Percentiles rank a stretch among this genome's conserved stretches.
These are phyloP conservation scores for Penicillium verhagenii DNA, from an alignment of 495 filamentous ascomycete species.

Conservation along the genomic window DNA sequence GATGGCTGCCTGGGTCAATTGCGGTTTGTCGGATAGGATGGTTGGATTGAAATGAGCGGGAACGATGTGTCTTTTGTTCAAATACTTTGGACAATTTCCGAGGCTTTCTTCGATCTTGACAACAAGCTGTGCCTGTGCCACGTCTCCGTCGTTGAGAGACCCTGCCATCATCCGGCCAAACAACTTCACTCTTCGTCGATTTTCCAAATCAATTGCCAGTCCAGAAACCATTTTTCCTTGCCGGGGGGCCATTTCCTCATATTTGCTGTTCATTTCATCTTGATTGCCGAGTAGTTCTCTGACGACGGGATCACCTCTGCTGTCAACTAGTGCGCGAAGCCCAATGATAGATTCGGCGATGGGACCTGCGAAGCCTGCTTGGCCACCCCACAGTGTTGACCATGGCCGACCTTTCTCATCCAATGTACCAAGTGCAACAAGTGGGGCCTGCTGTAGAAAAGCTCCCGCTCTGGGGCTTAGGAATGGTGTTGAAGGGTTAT, in stretches of 20 bases:
- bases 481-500: conserved; percentile 62
- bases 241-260: not conserved
- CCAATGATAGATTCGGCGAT: conserved; percentile 58
- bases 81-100: conserved; percentile 80
- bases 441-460: conserved; percentile 55
- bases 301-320: conserved; percentile 62
- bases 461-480: conserved; percentile 50
- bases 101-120: conserved; percentile 67
- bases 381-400: conserved; percentile 73
- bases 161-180: conserved; percentile 62
- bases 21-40: conserved; percentile 46
- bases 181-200: conserved; percentile 64
- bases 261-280: conserved; percentile 26
- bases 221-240: conserved; percentile 52
- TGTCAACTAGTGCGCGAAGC: conserved; percentile 55
- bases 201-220: conserved; percentile 66
- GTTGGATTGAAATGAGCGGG: conserved; percentile 51
- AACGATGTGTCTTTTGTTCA: conserved; percentile 67
- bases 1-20: conserved; percentile 48
- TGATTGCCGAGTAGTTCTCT: conserved; percentile 47
- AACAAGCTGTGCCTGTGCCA: conserved; percentile 59
- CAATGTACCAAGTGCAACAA: conserved; percentile 68
- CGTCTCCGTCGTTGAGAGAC: conserved; percentile 32
- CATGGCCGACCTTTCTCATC: conserved; percentile 65
- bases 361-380: conserved; percentile 60